These are phyloP conservation scores for Phoma sp. DNA, from an alignment of 2,329 filamentous ascomycete species.

Conservation along the genomic window DNA sequence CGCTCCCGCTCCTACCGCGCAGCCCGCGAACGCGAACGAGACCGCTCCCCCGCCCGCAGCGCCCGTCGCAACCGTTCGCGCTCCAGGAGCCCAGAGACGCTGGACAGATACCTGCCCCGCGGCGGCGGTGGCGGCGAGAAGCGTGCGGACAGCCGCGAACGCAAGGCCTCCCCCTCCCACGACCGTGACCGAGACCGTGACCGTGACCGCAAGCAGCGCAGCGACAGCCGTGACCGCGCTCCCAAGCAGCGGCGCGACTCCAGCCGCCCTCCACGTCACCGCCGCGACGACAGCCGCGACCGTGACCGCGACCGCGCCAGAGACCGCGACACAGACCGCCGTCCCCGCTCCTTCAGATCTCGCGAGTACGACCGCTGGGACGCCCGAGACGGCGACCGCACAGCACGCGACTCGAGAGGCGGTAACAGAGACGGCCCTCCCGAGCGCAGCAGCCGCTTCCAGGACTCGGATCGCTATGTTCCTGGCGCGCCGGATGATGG, in stretches of 20 bases:
- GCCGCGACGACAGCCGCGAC: slow-evolving; percentile 14
- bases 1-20: slow-evolving; percentile 27
- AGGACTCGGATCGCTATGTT: slow-evolving; percentile 43
- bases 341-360: slow-evolving; percentile 47
- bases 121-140: slow-evolving; percentile 26
- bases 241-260: no score
- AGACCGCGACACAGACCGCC: slow-evolving; percentile 48
- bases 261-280: no score
- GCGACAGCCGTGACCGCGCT: slow-evolving; percentile 31
- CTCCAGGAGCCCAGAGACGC: slow-evolving; percentile 46
- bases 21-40: slow-evolving; percentile 23
- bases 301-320: slow-evolving; percentile 24
- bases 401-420: not conserved
- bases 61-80: slow-evolving; percentile 19
- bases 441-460: slow-evolving; percentile 27
- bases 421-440: slow-evolving; percentile 1
- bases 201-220: slow-evolving; percentile 7
- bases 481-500: slow-evolving; percentile 21
- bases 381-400: slow-evolving; percentile 18
- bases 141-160: slow-evolving; percentile 10
- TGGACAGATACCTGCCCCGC: slow-evolving; percentile 47
- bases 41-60: slow-evolving; percentile 27
- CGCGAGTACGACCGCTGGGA: slow-evolving; percentile 51
- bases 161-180: not conserved
- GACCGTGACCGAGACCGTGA: slow-evolving; percentile 3